Conservation (phyloP, 2,329 filamentous ascomycete species). For the Fusarium verrucosum region DNA sequence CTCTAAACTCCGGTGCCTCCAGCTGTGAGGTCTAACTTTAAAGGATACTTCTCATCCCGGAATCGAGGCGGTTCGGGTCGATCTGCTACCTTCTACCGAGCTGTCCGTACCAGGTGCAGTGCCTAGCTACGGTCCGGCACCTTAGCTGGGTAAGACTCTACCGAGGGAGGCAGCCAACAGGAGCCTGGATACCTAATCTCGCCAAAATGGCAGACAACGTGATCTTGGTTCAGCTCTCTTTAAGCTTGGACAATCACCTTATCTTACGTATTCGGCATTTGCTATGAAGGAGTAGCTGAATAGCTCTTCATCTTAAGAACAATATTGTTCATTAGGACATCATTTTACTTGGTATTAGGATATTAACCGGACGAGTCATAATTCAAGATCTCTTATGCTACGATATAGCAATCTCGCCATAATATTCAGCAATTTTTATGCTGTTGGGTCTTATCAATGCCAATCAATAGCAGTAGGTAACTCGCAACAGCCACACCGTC, state of each 20-base stretch:
- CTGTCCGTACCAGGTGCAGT: too few species aligned
- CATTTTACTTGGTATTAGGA: not conserved
- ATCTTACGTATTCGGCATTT: not conserved
- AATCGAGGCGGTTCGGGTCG: slow-evolving; percentile 29
- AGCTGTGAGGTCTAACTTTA: not conserved
- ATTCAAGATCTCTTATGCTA: not conserved
- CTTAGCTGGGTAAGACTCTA: slow-evolving; percentile 2
- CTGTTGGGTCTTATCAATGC: not conserved
- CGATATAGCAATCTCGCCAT: not conserved
- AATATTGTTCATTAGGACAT: not conserved
- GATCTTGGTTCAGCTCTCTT: slow-evolving; percentile 17
- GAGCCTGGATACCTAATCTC: slow-evolving; percentile 25
- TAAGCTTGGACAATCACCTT: slow-evolving; percentile 14
- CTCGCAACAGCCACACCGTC: slow-evolving; percentile 16
- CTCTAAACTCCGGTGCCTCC: not conserved
- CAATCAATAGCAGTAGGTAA: not conserved
- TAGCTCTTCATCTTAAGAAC: not conserved
- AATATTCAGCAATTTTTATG: not conserved
- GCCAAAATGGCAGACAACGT: slow-evolving; percentile 33
- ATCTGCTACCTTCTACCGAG: slow-evolving; percentile 30
- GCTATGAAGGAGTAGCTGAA: not conserved
- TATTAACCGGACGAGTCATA: not conserved
- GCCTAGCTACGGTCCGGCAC: slow-evolving; percentile 1
- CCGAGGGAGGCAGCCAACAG: slow-evolving; percentile 20
- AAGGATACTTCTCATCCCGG: slow-evolving; percentile 4